Percentiles rank a stretch among this genome's conserved stretches.
phyloP scores from a whole-genome alignment of 345 rosid species.

The Euphorbia tirucalli region DNA sequence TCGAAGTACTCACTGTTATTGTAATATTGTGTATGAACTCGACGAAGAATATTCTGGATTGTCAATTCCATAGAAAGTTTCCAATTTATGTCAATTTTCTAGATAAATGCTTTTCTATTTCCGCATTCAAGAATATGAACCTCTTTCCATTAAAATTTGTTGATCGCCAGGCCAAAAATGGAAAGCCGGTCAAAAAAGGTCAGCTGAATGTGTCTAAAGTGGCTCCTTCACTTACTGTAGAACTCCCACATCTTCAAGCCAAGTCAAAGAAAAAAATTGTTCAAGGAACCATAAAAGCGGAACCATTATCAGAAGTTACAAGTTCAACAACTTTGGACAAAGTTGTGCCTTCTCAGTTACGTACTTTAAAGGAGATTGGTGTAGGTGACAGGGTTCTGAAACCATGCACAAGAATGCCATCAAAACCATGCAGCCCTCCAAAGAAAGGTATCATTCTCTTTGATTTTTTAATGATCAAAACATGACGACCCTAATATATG shows the following conservation, averaged over 20 bases:
- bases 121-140: background rate
- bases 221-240: slow-evolving; percentile 35
- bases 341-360: slow-evolving; percentile 21
- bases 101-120: background rate
- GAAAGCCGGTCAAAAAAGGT: slow-evolving; percentile 43
- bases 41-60: background rate
- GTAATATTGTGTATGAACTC: background rate
- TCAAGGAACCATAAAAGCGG: slow-evolving; percentile 15
- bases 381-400: slow-evolving; percentile 17
- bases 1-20: background rate
- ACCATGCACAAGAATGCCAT: slow-evolving; percentile 24
- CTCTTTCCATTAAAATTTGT: slow-evolving; percentile 4
- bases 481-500: background rate
- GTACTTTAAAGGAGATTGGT: slow-evolving; percentile 13
- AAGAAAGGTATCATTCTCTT: slow-evolving; percentile 34
- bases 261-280: slow-evolving; percentile 14
- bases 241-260: slow-evolving; percentile 25
- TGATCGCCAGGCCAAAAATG: slow-evolving; percentile 46
- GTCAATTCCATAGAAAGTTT: background rate
- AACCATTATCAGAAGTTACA: slow-evolving; percentile 14
- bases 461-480: background rate
- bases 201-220: slow-evolving; percentile 38
- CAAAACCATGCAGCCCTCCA: slow-evolving; percentile 21
- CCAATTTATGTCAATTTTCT: slow-evolving; percentile 8
- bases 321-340: slow-evolving; percentile 18